Evolutionary conservation across 495 filamentous ascomycete genomes (phyloP), one percentile per base, ranked within the genome.

Genomic region (Mycothermus thermophilus): DNA sequence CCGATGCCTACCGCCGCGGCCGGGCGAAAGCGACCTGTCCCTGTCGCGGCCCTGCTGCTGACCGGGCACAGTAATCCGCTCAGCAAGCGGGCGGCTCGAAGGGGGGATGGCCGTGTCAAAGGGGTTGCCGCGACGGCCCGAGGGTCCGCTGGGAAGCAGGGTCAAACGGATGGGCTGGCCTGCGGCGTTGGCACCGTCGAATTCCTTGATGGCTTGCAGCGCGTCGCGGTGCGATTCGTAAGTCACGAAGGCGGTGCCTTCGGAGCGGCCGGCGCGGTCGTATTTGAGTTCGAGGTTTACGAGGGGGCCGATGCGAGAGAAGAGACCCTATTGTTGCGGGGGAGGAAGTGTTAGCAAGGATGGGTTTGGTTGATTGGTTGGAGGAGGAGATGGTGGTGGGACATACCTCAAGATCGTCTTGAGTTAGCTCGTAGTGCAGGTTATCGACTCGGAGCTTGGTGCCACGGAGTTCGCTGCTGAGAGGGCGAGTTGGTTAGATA

Each of bases 361-460:
- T 4, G 17, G 19, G n/a, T 15, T n/a, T n/a, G 22, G 13, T 12
- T 31, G 30, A 31, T 26, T 10, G 13, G 10, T 21, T 11, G 13
- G 18, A 17, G 5, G 19, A 9, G 10, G 12, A 19, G 5, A 27
- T 11, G 40, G n/a, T 11, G 11, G 22, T 6, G 22, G 22, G 22
- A 25, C 62, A 32, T 71, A 88, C 88, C 50, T 83, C 69, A 32
- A 95, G 71, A 50, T 95, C 88, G 19, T 74, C 75, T 55, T 88
- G 79, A 16, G 80, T 84, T 36, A 95, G 71, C 27, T 95, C 88
- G 59, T 93, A 95, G 58, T 95, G 88, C 31, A 95, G 59, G 53
- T 94, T 94, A 41, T 93, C 84, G 30, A 95, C 78, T 35, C 78
- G 79, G 42, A 95, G 57, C 56, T 83, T 87, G 32, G 77, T 67